Conservation (phyloP, 139 green algal species). For the Chlamydomonas sphaeroides region DNA sequence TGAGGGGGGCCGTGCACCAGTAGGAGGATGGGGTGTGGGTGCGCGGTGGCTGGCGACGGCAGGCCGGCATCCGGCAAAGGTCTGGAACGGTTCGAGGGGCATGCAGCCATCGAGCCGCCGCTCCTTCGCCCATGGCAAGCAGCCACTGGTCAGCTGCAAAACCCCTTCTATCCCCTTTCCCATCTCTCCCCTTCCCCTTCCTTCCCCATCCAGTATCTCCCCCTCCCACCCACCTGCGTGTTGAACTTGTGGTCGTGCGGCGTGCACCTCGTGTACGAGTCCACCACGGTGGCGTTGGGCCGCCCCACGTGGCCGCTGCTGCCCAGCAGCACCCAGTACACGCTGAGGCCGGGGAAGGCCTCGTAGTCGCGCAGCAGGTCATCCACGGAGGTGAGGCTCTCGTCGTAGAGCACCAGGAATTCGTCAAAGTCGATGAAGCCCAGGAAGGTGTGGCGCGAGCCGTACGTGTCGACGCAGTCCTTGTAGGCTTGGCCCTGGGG, state of each 20-base stretch:
- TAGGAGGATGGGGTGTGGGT: too few species aligned
- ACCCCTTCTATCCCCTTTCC: too few species aligned
- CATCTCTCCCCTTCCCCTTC: too few species aligned
- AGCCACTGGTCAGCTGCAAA: too few species aligned
- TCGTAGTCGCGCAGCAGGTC: slow-evolving; percentile 48
- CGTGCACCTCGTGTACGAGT: slow-evolving; percentile 40
- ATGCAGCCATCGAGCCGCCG: too few species aligned
- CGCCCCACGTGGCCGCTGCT: slow-evolving; percentile 34
- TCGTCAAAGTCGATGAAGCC: slow-evolving; percentile 60
- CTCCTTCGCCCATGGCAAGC: too few species aligned
- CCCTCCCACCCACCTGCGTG: slow-evolving; percentile 31
- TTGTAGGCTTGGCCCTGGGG: slow-evolving; percentile 45
- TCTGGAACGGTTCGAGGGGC: too few species aligned
- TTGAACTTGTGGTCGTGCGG: slow-evolving; percentile 45
- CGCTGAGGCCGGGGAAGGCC: slow-evolving; percentile 17
- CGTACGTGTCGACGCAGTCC: slow-evolving; percentile 36
- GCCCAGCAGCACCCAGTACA: slow-evolving; percentile 56
- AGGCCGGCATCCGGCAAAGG: too few species aligned
- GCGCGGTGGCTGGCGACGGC: too few species aligned
- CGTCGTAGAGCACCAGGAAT: slow-evolving; percentile 49
- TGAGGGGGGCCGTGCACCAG: too few species aligned
- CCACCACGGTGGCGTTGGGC: neutral
- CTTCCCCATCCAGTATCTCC: too few species aligned
- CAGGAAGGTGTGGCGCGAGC: slow-evolving; percentile 44
- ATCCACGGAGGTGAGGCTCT: slow-evolving; percentile 11